These are phyloP conservation scores for Globisporangium canariense DNA, from an alignment of 352 stramenopile genomes.

Conservation along the genomic window DNA sequence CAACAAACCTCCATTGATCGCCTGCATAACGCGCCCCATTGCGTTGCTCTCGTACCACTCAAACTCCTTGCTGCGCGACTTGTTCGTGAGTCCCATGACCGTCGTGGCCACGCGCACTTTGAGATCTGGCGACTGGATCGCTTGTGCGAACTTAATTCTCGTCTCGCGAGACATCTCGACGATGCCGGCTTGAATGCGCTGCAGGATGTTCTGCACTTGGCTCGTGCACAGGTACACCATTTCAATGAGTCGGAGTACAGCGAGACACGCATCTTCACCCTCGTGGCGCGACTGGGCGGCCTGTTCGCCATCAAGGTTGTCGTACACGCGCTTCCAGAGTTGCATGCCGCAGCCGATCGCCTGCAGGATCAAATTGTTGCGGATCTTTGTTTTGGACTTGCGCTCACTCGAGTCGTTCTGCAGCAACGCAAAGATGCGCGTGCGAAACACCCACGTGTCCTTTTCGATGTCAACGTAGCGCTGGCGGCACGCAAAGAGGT, in stretches of 20 bases:
- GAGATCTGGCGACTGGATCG: slow-evolving; percentile 56
- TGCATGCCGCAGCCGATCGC: slow-evolving; percentile 47
- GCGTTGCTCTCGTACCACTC: slow-evolving; percentile 83
- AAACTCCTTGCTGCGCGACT: slow-evolving; percentile 69
- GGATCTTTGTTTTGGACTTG: slow-evolving; percentile 40
- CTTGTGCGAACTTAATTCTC: slow-evolving; percentile 56
- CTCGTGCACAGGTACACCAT: slow-evolving; percentile 78
- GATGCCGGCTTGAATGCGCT: slow-evolving; percentile 61
- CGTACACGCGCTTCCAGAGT: slow-evolving; percentile 70
- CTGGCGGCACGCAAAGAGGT: slow-evolving; percentile 51
- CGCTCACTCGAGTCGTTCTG: slow-evolving; percentile 36
- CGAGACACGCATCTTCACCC: slow-evolving; percentile 57
- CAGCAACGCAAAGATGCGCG: slow-evolving; percentile 58
- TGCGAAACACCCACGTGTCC: slow-evolving; percentile 53
- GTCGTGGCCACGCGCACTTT: slow-evolving; percentile 58
- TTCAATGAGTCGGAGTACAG: slow-evolving; percentile 67
- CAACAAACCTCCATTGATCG: slow-evolving; percentile 48
- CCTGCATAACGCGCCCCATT: slow-evolving; percentile 50
- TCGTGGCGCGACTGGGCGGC: slow-evolving; percentile 34
- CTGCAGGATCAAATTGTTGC: slow-evolving; percentile 72
- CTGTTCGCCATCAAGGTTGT: slow-evolving; percentile 26
- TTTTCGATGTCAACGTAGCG: slow-evolving; percentile 46
- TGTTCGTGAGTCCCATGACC: slow-evolving; percentile 70
- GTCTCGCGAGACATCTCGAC: slow-evolving; percentile 49
- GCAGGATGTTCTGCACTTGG: slow-evolving; percentile 69